These are phyloP conservation scores for Acanthamoeba sp. DNA, from an alignment of 208 protist genomes.

Conservation along the genomic window DNA sequence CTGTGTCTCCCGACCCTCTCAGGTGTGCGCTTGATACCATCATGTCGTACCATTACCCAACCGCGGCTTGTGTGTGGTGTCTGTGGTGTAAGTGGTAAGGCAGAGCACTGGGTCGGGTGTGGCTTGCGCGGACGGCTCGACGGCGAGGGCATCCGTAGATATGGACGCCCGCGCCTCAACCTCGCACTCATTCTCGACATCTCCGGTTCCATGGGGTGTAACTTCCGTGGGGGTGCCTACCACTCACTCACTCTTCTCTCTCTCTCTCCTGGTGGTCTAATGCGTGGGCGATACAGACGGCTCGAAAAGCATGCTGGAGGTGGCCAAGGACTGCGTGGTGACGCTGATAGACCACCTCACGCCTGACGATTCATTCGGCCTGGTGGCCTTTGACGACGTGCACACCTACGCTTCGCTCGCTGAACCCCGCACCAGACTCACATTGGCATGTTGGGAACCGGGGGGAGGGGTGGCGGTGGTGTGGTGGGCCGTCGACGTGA, in stretches of 20 bases:
- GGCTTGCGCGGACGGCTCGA: neutral
- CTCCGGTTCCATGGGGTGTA: neutral
- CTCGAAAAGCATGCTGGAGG: neutral
- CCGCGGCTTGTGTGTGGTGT: neutral
- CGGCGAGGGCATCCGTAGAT: neutral
- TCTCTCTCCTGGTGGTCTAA: too few species aligned
- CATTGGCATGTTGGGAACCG: too few species aligned
- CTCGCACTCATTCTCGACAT: neutral
- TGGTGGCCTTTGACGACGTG: neutral
- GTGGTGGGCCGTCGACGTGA: neutral
- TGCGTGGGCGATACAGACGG: neutral
- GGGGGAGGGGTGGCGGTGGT: too few species aligned
- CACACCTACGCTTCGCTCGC: too few species aligned
- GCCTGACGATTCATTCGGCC: neutral
- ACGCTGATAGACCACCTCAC: neutral
- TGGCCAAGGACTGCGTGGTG: slow-evolving; percentile 2
- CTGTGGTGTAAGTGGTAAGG: neutral
- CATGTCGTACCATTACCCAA: too few species aligned
- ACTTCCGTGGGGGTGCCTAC: neutral
- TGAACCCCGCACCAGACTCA: too few species aligned
- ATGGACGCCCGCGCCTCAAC: neutral
- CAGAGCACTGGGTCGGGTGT: neutral
- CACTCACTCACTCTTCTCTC: too few species aligned
- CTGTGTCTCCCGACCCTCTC: neutral
- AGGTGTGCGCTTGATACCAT: neutral